Base-by-base conservation (phyloP, 2,329 filamentous ascomycete genomes). In the Aspergillus sp. region DNA sequence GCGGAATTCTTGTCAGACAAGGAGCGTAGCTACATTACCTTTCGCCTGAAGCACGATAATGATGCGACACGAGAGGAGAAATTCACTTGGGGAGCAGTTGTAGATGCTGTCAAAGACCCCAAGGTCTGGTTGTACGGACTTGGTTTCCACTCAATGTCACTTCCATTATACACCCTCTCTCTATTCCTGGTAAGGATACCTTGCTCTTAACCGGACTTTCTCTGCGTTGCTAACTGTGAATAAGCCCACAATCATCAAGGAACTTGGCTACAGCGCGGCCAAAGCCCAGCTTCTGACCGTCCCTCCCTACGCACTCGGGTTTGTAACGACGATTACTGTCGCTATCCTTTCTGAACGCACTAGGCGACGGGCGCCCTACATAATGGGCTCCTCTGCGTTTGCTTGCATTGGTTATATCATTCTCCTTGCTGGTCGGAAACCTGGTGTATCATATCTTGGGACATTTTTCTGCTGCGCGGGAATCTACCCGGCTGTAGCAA, bases 61-160 rank as follows among this genome's bases (percentile, higher is more conserved):
- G 89, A 92, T 66, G 85, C 88, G 0, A 90, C 85, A 0, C 82
- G 86, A 5, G 77, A 87, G 48, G 89, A 93, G 63, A 68, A 75
- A 0, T 92, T 93, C 66, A 82, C 76, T 3, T 93, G 89, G 90
- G 70, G 64, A 0, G 86, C 86, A 19, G 89, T 92, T 0, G 56
- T 72, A 22, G 77, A 83, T 17, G 89, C 89, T 0, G 70, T 90
- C 41, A 83, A 79, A 13, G 87, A 93, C 64, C 83, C 84, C 1
- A 90, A 87, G 67, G 86, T 86, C 66, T 90, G 86, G 86, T 78
- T 92, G 0, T 92, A 92, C 62, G 86, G 87, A 0, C 70, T 90
- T 0, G 83, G 82, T 0, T 91, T 90, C 64, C 88, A 91, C 68
- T 90, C 87, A 5, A 86, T 91, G 79, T 88, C 85, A 56, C 72